Base-by-base conservation (phyloP, 2,329 filamentous ascomycete species). In the Capronia epimyces region DNA sequence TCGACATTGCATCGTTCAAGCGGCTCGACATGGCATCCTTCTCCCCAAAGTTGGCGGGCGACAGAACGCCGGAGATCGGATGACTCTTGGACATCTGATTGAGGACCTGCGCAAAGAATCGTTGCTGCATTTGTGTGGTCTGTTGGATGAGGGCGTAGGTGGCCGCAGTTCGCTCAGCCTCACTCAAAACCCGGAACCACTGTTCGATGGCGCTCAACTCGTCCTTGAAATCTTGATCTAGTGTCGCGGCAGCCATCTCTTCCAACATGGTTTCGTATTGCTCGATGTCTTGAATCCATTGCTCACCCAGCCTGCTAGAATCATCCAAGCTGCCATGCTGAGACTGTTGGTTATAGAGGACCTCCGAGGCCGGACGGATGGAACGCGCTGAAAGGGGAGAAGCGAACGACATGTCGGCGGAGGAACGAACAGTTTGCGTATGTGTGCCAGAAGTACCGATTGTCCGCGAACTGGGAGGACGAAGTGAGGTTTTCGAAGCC, bases 141-240 rank as follows among this genome's bases (percentile, higher is more conserved):
- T 98, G 93, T 75, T 98, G 93, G 53, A 98, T 78, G 62, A 98
- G 76, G 55, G 93, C 91, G 69, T 98, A 98, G 52, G 97, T 74
- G 43, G 93, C 93, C 56, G 93, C 93, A 16, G 93, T 98, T 57
- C 93, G 81, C 72, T 98, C 93, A 22, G 93, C 90, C 72, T 97
- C 93, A 66, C 91, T 97, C 59, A 98, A 76, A 47, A 98, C 93
- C 56, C 90, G 86, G 71, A 98, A 98, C 93, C 93, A 98, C 75
- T 98, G 93, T 73, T 98, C 93, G 66, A 98, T 98, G 61, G 93
- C 93, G 67, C 89, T 96, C 55, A 98, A 80, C 71, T 98, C 93
- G 71, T 97, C 93, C 75, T 98, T 98, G 77, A 98, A 98, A 67
- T 98, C 93, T 74, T 98, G 93, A 67, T 98, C 93, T 48, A 97